Base-by-base conservation (phyloP, 306 rosid species). In the Vigna radiata region DNA sequence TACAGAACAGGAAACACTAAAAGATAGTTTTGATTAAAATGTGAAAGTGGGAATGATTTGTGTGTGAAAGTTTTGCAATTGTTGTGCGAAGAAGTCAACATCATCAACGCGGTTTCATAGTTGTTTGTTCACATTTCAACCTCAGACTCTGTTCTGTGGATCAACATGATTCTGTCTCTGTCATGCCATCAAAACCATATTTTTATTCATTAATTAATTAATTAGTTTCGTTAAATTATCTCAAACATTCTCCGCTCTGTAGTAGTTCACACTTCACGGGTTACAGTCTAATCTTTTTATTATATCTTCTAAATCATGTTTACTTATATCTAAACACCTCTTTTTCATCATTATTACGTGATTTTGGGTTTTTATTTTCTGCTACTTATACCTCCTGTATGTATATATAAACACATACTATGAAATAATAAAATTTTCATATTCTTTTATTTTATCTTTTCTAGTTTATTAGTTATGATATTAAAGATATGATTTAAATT, bases 81-180 rank as follows among this genome's bases (percentile, higher is more conserved):
- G 47, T 67, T 55, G 5, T 61, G 12, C 62, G 62, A 66, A 73
- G 47, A 55, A 80, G 79, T 80, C 84, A 73, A 36, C 36, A 21
- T 80, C 36, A 21, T 80, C 79, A 69, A 80, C 83, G 83, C 83
- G 83, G 83, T 80, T 73, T 53, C 53, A 14, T 54, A 36, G 56
- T 72, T 27, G 21, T 7, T 49, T 17, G 25, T 19, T 70, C 17
- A 37, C 37, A 48, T 70, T 53, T 41, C 78, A 27, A 63, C 58
- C 18, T 71, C 25, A 79, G 16, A 70, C 16, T 37, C 8, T 21
- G 13, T 44, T 44, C 1, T 46, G 16, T 12, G 67, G 37, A 78
- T 39, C 21, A 50, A 59, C 53, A 47, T 61, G 18, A 60, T 70
- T 33, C 59, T 11, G 25, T 78, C 64, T 2, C 33, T 65, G 7